phyloP scores from a whole-genome alignment of 2,329 filamentous ascomycete genomes.

The Colletotrichum liaoningense region DNA sequence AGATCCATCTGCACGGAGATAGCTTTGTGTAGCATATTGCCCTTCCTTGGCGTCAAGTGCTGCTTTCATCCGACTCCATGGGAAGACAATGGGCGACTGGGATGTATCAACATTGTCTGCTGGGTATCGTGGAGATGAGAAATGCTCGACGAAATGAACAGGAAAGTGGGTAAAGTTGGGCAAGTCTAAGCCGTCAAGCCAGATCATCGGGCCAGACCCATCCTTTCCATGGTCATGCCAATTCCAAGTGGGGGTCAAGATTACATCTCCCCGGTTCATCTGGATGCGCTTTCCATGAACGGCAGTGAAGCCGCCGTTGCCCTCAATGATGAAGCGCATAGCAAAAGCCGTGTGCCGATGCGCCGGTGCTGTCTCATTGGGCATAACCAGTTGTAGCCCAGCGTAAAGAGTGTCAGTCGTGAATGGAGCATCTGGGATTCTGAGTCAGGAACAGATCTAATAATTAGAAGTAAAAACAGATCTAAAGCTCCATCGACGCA shows the following conservation, averaged over 20 bases:
- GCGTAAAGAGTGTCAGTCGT: slow-evolving; percentile 68
- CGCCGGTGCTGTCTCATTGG: slow-evolving; percentile 62
- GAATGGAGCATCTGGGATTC: slow-evolving; percentile 55
- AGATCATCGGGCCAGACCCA: slow-evolving; percentile 63
- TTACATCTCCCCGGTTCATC: slow-evolving; percentile 64
- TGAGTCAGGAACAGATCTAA: not conserved
- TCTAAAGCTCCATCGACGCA: not conserved
- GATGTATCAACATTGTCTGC: slow-evolving; percentile 51
- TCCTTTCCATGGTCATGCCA: slow-evolving; percentile 69
- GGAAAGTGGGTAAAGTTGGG: slow-evolving; percentile 62
- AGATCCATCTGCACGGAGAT: slow-evolving; percentile 45
- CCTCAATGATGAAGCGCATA: slow-evolving; percentile 66
- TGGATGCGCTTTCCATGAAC: slow-evolving; percentile 60
- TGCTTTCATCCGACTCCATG: slow-evolving; percentile 58
- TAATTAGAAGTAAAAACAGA: slow-evolving; percentile 36
- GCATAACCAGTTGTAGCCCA: slow-evolving; percentile 65
- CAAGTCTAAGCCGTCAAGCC: slow-evolving; percentile 66
- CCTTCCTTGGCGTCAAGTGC: slow-evolving; percentile 48
- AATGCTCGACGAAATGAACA: slow-evolving; percentile 65
- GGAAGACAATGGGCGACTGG: slow-evolving; percentile 57
- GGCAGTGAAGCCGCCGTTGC: slow-evolving; percentile 64
- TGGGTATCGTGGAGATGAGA: slow-evolving; percentile 53
- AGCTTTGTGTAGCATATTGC: slow-evolving; percentile 44
- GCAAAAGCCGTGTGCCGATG: slow-evolving; percentile 67
- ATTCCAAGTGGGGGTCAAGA: slow-evolving; percentile 66